Conservation (phyloP, 2,329 filamentous ascomycete species). For the Ophiostoma sp. region DNA sequence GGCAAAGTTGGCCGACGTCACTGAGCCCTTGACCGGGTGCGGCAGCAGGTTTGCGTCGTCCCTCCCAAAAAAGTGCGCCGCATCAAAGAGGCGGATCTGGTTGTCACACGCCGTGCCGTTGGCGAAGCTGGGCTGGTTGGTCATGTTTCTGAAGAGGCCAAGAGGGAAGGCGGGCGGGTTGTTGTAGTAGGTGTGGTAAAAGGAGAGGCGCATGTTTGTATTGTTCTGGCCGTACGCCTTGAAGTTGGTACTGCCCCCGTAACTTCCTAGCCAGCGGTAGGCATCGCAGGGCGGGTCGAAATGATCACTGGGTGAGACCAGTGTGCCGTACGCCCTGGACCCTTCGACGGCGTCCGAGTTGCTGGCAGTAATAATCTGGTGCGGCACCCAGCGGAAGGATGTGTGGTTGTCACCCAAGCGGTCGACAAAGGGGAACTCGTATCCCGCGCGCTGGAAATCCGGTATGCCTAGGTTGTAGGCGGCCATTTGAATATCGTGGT, state of each 20-base stretch:
- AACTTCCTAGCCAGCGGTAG: conserved; percentile 37
- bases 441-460: conserved; percentile 51
- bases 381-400: conserved; percentile 52
- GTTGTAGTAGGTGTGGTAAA: conserved; percentile 15
- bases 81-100: conserved; percentile 40
- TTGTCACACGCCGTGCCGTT: conserved; percentile 45
- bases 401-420: conserved; percentile 51
- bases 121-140: conserved; percentile 58
- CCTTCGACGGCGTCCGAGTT: conserved; percentile 48
- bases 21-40: conserved; percentile 32
- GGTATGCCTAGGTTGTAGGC: conserved; percentile 43
- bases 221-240: not conserved
- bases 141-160: conserved; percentile 50
- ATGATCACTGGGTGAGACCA: conserved; percentile 41
- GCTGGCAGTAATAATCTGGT: conserved; percentile 47
- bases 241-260: not conserved
- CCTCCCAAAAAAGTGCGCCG: conserved; percentile 33
- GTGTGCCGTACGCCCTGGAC: conserved; percentile 47
- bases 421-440: conserved; percentile 59
- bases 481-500: conserved; percentile 52
- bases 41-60: conserved; percentile 30
- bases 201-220: not conserved
- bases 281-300: conserved; percentile 53
- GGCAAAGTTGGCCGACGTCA: conserved; percentile 32
- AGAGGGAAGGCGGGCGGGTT: conserved; percentile 39